Evolutionary conservation across 1,284 basidiomycete species (phyloP).

Genomic region (Farysia itapuensis): DNA sequence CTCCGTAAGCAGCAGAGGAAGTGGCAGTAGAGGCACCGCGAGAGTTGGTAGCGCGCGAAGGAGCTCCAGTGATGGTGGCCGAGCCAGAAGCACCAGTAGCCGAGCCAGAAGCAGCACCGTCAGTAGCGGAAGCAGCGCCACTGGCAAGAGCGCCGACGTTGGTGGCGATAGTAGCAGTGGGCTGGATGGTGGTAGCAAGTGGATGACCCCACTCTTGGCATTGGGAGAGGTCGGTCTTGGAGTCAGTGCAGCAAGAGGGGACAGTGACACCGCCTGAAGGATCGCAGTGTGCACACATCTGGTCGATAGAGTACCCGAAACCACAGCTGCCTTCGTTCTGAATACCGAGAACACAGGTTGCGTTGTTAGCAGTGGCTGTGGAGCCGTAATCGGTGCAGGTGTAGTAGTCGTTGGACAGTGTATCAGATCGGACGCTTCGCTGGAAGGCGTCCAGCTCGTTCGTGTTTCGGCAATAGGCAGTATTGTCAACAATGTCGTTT

Average conservation of each 20-base stretch:
- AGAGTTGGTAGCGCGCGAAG: no score
- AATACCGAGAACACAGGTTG: constrained; percentile 60
- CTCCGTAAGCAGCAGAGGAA: no score
- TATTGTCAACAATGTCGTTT: constrained; percentile 44
- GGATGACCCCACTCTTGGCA: constrained; percentile 48
- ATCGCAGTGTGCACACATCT: constrained; percentile 62
- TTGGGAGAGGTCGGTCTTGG: constrained; percentile 40
- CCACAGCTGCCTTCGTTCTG: constrained; percentile 63
- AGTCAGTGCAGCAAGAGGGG: constrained; percentile 44
- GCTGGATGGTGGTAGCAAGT: constrained; percentile 35
- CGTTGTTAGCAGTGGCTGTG: constrained; percentile 59
- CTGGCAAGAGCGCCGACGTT: constrained; percentile 14
- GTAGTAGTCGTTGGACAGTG: constrained; percentile 60
- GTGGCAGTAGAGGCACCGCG: no score
- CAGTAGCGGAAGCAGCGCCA: constrained; percentile 5
- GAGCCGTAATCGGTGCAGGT: constrained; percentile 61
- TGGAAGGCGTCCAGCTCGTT: constrained; percentile 42
- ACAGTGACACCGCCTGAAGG: constrained; percentile 38
- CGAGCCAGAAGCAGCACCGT: constrained; percentile 14
- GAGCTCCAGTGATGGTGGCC: neutral
- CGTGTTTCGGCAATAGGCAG: constrained; percentile 41
- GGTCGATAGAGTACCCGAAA: constrained; percentile 58
- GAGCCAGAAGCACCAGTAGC: constrained; percentile 10
- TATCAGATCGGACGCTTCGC: constrained; percentile 46
- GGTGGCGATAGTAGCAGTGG: constrained; percentile 39